Evolutionary conservation across 1,284 basidiomycete species (phyloP), one percentile per base, ranked within the genome.

Genomic region (Tylopilus sp.): DNA sequence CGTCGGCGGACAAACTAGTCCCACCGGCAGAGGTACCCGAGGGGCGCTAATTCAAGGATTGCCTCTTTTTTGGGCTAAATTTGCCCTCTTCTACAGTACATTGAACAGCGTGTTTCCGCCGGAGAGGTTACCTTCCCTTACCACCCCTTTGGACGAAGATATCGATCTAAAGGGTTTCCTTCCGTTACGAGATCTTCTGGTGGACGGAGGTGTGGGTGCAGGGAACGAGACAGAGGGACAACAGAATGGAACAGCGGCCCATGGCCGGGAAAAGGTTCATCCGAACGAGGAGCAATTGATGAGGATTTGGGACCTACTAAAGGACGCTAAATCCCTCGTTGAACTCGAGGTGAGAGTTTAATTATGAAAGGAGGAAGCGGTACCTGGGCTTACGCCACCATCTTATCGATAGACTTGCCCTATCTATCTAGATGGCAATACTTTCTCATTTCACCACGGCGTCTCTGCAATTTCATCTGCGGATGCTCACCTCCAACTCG

Each of bases 231-330:
- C 47, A 31, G 58, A 48, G 40, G 51, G 41, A 16, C 54, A 49
- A 9, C 53, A 45, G 34, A 61, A 55, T 52, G 59, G 55, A 47
- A 40, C 33, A 16, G 31, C 34, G 21, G 31, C 43, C 11, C 41
- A 51, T 35, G 50, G 51, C 41, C 65, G 70, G 42, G 79, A 81
- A 48, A 78, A 82, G 48, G 84, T 87, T 8, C 95, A 97, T 71
- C 95, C 95, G 3, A 97, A 97, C 58, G 93, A 92, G 58, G 92
- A 95, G 72, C 90, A 95, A 60, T 72, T 97, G 41, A 96, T 97
- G 92, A 79, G 96, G 51, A 89, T 98, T 46, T 77, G 81, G 28
- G 95, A 97, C 67, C 71, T 98, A 41, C 74, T 95, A 45, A 74
- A 77, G 23, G 94, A 97, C 60, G 88, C 86, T 2, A 78, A 74